A percentile compares a stretch with the other conserved stretches of the same genome.
phyloP scores from a whole-genome alignment of 257 asterid species.

The Perilla frutescens region DNA sequence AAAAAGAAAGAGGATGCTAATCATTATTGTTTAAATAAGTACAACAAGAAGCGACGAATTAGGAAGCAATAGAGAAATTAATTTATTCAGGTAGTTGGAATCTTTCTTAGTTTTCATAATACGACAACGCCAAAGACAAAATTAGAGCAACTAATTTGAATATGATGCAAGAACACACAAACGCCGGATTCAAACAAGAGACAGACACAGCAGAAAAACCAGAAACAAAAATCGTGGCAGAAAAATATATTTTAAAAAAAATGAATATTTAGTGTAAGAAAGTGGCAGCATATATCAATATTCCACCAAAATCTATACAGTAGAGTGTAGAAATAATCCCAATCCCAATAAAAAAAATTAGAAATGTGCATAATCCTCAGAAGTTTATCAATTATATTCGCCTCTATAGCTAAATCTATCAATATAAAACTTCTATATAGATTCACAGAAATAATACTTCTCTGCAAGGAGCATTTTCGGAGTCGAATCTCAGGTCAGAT shows the following conservation, averaged over 20 bases:
- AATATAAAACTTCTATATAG: slow-evolving; percentile 2
- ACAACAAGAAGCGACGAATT: slow-evolving; percentile 26
- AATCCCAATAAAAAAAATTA: neutral
- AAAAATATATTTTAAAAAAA: neutral
- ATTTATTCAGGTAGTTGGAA: slow-evolving; percentile 33
- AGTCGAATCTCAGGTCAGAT: slow-evolving; percentile 41
- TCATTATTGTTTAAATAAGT: neutral
- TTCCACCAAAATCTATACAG: slow-evolving; percentile 15
- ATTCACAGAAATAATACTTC: slow-evolving; percentile 6
- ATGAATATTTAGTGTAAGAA: neutral
- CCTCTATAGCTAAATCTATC: neutral
- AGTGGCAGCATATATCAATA: neutral
- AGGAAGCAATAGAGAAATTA: neutral
- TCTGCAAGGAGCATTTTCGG: neutral
- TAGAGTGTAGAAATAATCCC: slow-evolving; percentile 1
- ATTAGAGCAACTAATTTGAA: slow-evolving; percentile 7
- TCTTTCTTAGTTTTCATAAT: slow-evolving; percentile 2
- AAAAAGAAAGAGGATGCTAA: neutral
- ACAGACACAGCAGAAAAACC: slow-evolving; percentile 15
- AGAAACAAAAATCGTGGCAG: neutral
- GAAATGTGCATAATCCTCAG: neutral
- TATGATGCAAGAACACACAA: neutral
- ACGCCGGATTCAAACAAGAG: slow-evolving; percentile 22
- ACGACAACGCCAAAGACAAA: slow-evolving; percentile 29
- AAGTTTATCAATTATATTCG: neutral